Evolutionary conservation across 2,329 filamentous ascomycete species (phyloP).

Genomic region (Xylariaceae sp.): DNA sequence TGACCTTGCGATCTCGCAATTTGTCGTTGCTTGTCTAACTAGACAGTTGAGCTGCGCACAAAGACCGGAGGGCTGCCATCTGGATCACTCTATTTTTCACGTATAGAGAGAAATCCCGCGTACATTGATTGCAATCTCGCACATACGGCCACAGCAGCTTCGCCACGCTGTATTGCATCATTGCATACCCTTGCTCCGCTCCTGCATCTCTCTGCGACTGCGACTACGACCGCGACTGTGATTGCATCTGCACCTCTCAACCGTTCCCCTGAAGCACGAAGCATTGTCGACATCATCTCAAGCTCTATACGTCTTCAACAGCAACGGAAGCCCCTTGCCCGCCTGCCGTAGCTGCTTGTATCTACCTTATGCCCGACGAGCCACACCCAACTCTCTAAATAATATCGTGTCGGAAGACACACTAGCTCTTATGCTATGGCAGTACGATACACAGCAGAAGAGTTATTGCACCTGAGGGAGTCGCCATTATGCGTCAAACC

Average conservation of each 20-base stretch:
- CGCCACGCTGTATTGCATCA: conserved; percentile 1
- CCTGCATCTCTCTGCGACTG: conserved; percentile 6
- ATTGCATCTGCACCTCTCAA: neutral
- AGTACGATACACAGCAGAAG: conserved; percentile 68
- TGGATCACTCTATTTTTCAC: neutral
- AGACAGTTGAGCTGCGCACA: neutral
- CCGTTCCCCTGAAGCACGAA: neutral
- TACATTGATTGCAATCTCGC: conserved; percentile 8
- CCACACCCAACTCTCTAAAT: conserved; percentile 7
- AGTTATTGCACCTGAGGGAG: conserved; percentile 68
- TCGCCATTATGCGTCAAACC: conserved; percentile 84
- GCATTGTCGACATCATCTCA: neutral
- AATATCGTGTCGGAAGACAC: conserved; percentile 11
- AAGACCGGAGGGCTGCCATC: neutral
- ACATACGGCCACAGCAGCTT: conserved; percentile 2
- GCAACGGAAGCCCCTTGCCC: neutral
- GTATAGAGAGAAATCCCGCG: neutral
- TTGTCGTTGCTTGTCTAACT: neutral
- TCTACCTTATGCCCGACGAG: conserved; percentile 3
- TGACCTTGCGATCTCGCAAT: neutral
- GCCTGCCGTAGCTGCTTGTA: neutral
- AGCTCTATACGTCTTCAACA: neutral
- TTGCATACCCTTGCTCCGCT: neutral
- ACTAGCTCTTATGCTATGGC: conserved; percentile 39
- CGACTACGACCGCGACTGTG: conserved; percentile 5